Base-by-base conservation (phyloP, 164 flowering plant species). In the Amborella trichopoda region DNA sequence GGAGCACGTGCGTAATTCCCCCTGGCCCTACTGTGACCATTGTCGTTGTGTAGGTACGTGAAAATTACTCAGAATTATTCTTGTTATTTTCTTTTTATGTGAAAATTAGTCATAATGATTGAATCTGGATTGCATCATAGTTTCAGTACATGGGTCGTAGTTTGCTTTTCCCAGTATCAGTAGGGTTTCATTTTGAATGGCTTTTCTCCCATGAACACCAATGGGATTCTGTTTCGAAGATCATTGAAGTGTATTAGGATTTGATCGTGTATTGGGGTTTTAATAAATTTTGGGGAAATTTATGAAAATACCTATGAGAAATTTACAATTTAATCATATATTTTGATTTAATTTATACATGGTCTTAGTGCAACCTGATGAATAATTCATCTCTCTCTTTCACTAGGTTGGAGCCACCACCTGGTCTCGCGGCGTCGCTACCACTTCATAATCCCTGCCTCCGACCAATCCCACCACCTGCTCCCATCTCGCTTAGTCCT, bases 401-500 rank as follows among this genome's bases (percentile, higher is more conserved):
- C n/a, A n/a, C 11, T 39, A 90, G 98, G 98, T 36, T 90, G 98
- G 98, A 69, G 91, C 50, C 73, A 78, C 27, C 83, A 86, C 58
- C 76, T 68, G 22, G 68, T 90, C 45, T 73, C 91, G 3, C 83
- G 65, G 49, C 50, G 94, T 36, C 78, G 73, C 60, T 86, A 90
- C 38, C 98, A 83, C 50, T 0, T 86, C 26, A 66, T 90, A 23
- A 81, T 90, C 41, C 94, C 98, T 0, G 50, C 17, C 6, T 37
- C 41, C 19, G 41, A 37, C n/a, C 19, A 18, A 14, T 37, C 41
- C 8, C 14, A n/a, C n/a, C 16, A 37, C 8, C 41, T 14, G 3
- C 41, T 37, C 41, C 6, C 13, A n/a, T n/a, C n/a, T n/a, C 10
- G n/a, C n/a, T n/a, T n/a, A n/a, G n/a, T n/a, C n/a, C n/a, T n/a